Evolutionary conservation across 2,329 filamentous ascomycete genomes (phyloP).

Genomic region (Aspergillus intermedius): DNA sequence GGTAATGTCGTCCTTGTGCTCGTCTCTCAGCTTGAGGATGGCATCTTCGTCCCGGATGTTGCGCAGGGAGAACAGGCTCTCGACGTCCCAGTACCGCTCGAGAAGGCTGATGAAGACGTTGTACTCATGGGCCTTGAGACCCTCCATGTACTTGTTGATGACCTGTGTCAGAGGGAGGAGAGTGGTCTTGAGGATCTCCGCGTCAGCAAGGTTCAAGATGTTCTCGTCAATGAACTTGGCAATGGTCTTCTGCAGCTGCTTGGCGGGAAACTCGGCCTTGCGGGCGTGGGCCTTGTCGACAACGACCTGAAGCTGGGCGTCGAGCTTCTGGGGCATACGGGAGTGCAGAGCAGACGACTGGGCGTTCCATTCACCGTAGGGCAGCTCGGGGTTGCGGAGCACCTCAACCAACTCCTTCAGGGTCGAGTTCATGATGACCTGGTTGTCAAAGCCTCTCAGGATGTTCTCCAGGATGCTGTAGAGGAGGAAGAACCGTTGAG

Average conservation of each 20-base stretch:
- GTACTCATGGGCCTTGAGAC: constrained; percentile 85
- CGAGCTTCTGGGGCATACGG: constrained; percentile 92
- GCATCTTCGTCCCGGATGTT: constrained; percentile 87
- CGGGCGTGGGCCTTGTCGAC: constrained; percentile 76
- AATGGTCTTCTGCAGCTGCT: constrained; percentile 76
- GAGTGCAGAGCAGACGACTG: constrained; percentile 96
- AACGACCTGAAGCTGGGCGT: constrained; percentile 71
- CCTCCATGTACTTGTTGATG: constrained; percentile 73
- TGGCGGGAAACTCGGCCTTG: constrained; percentile 83
- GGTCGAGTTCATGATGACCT: constrained; percentile 84
- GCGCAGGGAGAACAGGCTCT: constrained; percentile 79
- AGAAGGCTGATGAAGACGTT: constrained; percentile 73
- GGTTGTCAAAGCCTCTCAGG: constrained; percentile 90
- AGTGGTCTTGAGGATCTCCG: constrained; percentile 63
- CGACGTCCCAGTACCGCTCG: constrained; percentile 72
- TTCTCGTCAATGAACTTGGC: constrained; percentile 85
- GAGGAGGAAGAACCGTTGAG: constrained; percentile 75
- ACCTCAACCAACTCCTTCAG: constrained; percentile 87
- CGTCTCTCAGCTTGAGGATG: constrained; percentile 85
- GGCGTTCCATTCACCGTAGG: constrained; percentile 93
- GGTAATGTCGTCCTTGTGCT: constrained; percentile 86
- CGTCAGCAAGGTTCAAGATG: constrained; percentile 60
- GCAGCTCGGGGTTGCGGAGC: constrained; percentile 79
- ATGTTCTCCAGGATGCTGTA: constrained; percentile 79
- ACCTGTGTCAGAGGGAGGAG: constrained; percentile 72